Conservation (phyloP, 2,329 filamentous ascomycete species). For the Aspergillus latus region DNA sequence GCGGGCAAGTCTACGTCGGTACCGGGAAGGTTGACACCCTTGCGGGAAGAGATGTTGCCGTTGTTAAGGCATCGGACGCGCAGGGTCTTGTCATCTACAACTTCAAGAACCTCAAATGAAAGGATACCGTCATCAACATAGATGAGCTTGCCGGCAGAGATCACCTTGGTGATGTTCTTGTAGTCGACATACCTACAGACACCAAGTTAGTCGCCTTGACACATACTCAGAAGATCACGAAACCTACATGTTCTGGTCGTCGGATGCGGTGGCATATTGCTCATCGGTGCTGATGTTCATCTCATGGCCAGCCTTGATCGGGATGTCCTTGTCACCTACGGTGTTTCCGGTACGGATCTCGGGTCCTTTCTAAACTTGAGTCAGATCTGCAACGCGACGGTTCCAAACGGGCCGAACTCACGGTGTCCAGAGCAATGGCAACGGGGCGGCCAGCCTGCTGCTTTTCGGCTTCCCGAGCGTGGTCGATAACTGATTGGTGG, state of each 20-base stretch:
- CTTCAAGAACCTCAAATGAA: constrained; percentile 87
- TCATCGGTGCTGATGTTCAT: constrained; percentile 98
- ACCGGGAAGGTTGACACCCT: constrained; percentile 98
- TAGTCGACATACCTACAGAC: constrained; percentile 84
- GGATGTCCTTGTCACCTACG: constrained; percentile 67
- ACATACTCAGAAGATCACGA: background rate
- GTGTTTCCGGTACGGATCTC: constrained; percentile 85
- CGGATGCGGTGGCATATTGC: constrained; percentile 77
- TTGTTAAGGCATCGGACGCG: constrained; percentile 90
- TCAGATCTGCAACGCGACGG: constrained; percentile 13
- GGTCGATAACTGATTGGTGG: constrained; percentile 97
- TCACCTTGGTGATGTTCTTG: constrained; percentile 99
- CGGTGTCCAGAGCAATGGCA: constrained; percentile 85
- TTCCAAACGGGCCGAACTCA: constrained; percentile 53
- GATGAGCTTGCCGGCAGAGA: constrained; percentile 84
- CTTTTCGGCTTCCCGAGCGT: constrained; percentile 83
- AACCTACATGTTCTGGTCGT: constrained; percentile 88
- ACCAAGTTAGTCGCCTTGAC: background rate
- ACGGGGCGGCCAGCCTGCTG: constrained; percentile 77
- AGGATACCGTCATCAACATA: constrained; percentile 98
- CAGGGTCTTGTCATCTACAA: constrained; percentile 86
- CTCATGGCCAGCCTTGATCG: constrained; percentile 77
- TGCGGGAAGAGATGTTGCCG: constrained; percentile 96
- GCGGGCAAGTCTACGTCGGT: constrained; percentile 97
- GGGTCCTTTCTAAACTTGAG: constrained; percentile 64